Evolutionary conservation across 1,284 basidiomycete genomes (phyloP).

Genomic region (Coriolopsis trogii): DNA sequence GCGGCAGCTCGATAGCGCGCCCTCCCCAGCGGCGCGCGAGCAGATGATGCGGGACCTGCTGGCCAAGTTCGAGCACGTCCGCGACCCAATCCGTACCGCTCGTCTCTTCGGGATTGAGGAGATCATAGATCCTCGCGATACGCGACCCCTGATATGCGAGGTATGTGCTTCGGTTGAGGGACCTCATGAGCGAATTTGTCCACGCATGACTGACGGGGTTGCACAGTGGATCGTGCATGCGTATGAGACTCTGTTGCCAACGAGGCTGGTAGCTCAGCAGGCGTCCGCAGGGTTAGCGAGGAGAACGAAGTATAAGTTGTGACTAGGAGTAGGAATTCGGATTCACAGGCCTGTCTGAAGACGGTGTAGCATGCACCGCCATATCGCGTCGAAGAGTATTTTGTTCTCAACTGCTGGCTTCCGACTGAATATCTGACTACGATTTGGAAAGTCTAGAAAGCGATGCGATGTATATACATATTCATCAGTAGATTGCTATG

Average conservation of each 20-base stretch:
- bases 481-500: conserved; percentile 5
- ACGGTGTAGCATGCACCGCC: no score
- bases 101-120: conserved; percentile 45
- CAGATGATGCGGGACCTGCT: conserved; percentile 41
- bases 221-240: conserved; percentile 17
- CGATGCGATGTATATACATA: conserved; percentile 13
- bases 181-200: neutral
- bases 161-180: conserved; percentile 25
- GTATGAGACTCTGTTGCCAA: conserved; percentile 12
- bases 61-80: conserved; percentile 41
- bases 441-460: no score
- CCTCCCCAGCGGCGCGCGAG: conserved; percentile 38
- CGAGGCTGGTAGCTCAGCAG: conserved; percentile 3
- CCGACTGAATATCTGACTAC: no score
- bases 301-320: neutral
- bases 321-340: no score
- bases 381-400: conserved; percentile 3
- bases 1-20: conserved; percentile 39
- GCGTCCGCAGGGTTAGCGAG: neutral
- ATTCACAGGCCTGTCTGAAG: no score
- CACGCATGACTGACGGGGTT: neutral
- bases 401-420: conserved; percentile 13
- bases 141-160: conserved; percentile 42
- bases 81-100: conserved; percentile 41
- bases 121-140: conserved; percentile 47